A percentile compares a stretch with the other conserved stretches of the same genome.
Evolutionary conservation across 352 stramenopile genomes (phyloP).

Genomic region (Globisporangium spiculum): DNA sequence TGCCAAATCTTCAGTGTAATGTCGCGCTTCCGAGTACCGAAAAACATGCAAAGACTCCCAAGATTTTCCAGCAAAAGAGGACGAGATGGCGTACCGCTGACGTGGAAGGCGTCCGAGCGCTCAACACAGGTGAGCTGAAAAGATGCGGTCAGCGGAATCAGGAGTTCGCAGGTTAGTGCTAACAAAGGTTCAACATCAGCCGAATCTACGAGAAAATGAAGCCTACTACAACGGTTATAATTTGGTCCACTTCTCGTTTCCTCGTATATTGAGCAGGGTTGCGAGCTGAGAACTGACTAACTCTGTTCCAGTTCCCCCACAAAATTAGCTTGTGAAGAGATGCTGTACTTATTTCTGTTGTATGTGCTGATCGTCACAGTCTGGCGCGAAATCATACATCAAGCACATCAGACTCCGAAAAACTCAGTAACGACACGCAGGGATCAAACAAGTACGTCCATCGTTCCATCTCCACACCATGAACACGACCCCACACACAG

Average conservation of each 20-base stretch:
- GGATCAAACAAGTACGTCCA: not conserved
- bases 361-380: not conserved
- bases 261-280: not conserved
- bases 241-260: not conserved
- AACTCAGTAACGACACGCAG: not conserved
- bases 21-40: not conserved
- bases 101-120: not conserved
- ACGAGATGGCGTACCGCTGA: not conserved
- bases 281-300: not conserved
- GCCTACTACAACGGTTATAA: not conserved
- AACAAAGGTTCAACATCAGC: not conserved
- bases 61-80: not conserved
- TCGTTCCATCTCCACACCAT: not conserved
- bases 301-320: not conserved
- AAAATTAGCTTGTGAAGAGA: not conserved
- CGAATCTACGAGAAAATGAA: not conserved
- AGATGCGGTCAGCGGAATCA: not conserved
- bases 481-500: not conserved
- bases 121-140: not conserved
- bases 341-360: not conserved
- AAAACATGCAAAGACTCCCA: not conserved
- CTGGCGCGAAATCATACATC: not conserved
- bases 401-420: not conserved
- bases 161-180: not conserved
- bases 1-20: not conserved